Base-by-base conservation (phyloP, 2,329 filamentous ascomycete species). In the Aspergillus sp. region DNA sequence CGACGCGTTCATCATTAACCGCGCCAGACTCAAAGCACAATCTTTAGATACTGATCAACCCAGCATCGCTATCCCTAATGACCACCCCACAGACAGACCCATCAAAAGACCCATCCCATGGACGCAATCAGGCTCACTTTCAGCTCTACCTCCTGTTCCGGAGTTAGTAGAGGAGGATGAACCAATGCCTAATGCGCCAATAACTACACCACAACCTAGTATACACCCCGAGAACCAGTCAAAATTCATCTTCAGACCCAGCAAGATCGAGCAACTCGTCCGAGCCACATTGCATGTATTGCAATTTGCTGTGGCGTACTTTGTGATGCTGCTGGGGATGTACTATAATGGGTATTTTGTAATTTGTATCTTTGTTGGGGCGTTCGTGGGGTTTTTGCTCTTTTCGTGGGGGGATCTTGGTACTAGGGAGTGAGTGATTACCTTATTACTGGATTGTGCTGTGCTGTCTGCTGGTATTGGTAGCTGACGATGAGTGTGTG, bases 281-380 rank as follows among this genome's bases (percentile, higher is more conserved):
- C 84, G 90, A 6, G 87, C 90, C 0, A 63, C 87, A 3, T 73
- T 94, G 19, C 89, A 93, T 67, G 86, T 87, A 77, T 58, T 86
- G 3, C 89, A 90, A 66, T 91, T 94, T 68, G 86, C 86, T 0
- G 83, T 92, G 1, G 90, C 89, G 2, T 95, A 94, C 73, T 86
- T 94, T 66, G 75, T 94, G 69, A 94, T 95, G 91, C 77, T 82
- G 57, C 70, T 88, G 25, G 83, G 84, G 19, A 88, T 88, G 85
- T 87, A 86, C 64, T 88, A 82, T 74, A 87, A 88, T 60, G 84
- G 88, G 8, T 95, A 91, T 75, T 83, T 95, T 64, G 90, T 95
- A 73, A 88, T 94, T 61, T 91, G 87, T 66, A 91, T 95, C 73
- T 85, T 94, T 63, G 84, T 94, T 58, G 91, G 91, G 1, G 86